Evolutionary conservation across 1,139 yeast genomes (phyloP).

Genomic region (Lodderomyces beijingensis): DNA sequence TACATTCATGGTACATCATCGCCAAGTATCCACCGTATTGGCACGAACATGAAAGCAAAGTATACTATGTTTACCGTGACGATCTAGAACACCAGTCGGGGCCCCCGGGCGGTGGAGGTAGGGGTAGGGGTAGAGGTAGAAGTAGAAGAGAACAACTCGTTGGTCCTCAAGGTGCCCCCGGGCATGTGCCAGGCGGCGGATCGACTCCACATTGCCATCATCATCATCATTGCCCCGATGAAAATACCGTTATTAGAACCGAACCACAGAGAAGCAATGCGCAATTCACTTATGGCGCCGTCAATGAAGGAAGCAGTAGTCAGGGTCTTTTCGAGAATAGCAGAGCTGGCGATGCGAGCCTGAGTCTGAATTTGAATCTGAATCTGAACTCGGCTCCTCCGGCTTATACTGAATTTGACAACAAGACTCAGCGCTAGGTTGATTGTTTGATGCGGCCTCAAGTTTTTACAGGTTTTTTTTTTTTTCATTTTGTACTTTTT

Average conservation of each 20-base stretch:
- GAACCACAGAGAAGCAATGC: conserved; percentile 9
- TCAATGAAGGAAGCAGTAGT: conserved; percentile 17
- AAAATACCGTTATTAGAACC: conserved; percentile 10
- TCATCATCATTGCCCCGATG: conserved; percentile 23
- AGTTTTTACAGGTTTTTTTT: no score
- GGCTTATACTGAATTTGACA: conserved; percentile 33
- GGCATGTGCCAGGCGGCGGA: no score
- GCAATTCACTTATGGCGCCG: conserved; percentile 23
- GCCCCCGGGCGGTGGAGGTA: conserved; percentile 9
- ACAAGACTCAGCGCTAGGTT: conserved; percentile 12
- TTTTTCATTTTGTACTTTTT: no score
- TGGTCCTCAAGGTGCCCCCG: conserved; percentile 18
- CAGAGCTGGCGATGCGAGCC: no score
- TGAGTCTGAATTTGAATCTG: no score
- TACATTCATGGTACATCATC: conserved; percentile 62
- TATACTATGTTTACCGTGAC: conserved; percentile 30
- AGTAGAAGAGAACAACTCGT: no score
- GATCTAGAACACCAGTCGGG: conserved; percentile 31
- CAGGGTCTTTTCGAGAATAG: conserved; percentile 3
- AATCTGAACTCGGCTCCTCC: conserved; percentile 26
- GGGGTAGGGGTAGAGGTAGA: no score
- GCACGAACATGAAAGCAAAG: conserved; percentile 14
- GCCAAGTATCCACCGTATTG: conserved; percentile 39
- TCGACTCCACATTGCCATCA: conserved; percentile 17
- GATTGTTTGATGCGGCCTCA: no score